Evolutionary conservation across 768 basidiomycete genomes (phyloP).

Genomic region (Hysterangium stoloniferum): DNA sequence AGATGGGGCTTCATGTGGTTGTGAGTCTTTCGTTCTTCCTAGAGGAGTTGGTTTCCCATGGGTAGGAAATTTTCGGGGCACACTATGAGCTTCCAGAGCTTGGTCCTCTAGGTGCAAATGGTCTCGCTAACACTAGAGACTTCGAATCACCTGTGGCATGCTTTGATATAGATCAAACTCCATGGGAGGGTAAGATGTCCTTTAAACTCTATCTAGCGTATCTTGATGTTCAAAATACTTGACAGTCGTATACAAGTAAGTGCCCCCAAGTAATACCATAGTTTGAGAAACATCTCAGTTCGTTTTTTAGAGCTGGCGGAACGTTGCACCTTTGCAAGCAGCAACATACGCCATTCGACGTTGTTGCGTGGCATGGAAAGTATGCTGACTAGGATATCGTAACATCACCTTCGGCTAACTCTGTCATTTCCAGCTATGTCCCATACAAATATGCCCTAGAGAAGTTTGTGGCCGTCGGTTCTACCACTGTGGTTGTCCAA

Average conservation of each 20-base stretch:
- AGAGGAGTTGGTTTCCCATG: conserved; percentile 27
- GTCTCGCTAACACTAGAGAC: conserved; percentile 57
- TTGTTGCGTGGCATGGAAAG: conserved; percentile 68
- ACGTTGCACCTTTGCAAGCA: conserved; percentile 46
- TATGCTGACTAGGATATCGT: conserved; percentile 21
- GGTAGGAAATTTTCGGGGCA: conserved; percentile 54
- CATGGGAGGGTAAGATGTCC: conserved; percentile 46
- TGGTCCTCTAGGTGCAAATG: conserved; percentile 57
- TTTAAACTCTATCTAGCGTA: not conserved
- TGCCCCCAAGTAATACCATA: not conserved
- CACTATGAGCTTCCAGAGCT: conserved; percentile 59
- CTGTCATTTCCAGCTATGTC: conserved; percentile 37
- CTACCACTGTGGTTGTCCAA: conserved; percentile 34
- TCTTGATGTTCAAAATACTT: not conserved
- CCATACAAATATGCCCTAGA: conserved; percentile 61
- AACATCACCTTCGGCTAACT: not conserved
- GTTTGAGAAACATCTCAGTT: not conserved
- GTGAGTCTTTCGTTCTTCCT: conserved; percentile 32
- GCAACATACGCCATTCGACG: conserved; percentile 63
- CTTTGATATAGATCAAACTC: conserved; percentile 56
- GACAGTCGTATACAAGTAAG: conserved; percentile 43
- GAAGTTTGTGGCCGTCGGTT: conserved; percentile 56
- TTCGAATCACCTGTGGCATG: conserved; percentile 57
- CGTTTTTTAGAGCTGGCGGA: conserved; percentile 38
- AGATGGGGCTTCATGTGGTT: conserved; percentile 54